phyloP scores from a whole-genome alignment of 2,329 filamentous ascomycete genomes.

The Xylaria sp. region DNA sequence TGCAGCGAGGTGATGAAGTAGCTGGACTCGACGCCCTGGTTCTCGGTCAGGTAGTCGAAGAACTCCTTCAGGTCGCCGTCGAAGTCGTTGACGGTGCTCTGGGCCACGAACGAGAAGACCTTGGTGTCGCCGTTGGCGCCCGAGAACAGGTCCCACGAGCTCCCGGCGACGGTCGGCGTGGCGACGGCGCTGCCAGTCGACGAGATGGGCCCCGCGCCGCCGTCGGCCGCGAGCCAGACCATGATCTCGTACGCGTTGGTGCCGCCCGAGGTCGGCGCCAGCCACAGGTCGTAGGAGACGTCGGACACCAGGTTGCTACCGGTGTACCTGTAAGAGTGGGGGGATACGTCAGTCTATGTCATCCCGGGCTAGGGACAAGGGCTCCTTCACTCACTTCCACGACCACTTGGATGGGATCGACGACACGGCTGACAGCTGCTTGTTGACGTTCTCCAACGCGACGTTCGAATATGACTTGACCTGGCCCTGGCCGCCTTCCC shows the following conservation, averaged over 20 bases:
- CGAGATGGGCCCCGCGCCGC: slow-evolving; percentile 39
- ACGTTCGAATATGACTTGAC: slow-evolving; percentile 54
- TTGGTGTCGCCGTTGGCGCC: slow-evolving; percentile 58
- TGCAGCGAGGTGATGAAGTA: slow-evolving; percentile 55
- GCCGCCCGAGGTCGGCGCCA: slow-evolving; percentile 46
- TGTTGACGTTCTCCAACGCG: slow-evolving; percentile 38
- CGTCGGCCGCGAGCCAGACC: slow-evolving; percentile 35
- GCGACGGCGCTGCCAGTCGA: slow-evolving; percentile 53
- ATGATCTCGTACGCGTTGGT: slow-evolving; percentile 62
- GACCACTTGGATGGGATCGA: slow-evolving; percentile 43
- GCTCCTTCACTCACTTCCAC: slow-evolving; percentile 39
- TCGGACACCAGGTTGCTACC: slow-evolving; percentile 54
- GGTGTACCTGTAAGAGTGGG: slow-evolving; percentile 44
- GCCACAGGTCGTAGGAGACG: slow-evolving; percentile 64
- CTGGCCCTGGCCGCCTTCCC: slow-evolving; percentile 42
- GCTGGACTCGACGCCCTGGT: slow-evolving; percentile 45
- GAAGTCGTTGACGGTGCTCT: slow-evolving; percentile 49
- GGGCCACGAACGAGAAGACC: slow-evolving; percentile 54
- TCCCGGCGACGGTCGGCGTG: slow-evolving; percentile 54
- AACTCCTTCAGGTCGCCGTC: slow-evolving; percentile 57
- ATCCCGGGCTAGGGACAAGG: neutral
- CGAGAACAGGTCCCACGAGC: slow-evolving; percentile 56
- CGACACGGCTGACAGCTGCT: slow-evolving; percentile 40
- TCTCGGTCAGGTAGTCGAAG: slow-evolving; percentile 52
- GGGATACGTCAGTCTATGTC: neutral